Base-by-base conservation (phyloP, 495 filamentous ascomycete species). In the Apodospora peruviana region DNA sequence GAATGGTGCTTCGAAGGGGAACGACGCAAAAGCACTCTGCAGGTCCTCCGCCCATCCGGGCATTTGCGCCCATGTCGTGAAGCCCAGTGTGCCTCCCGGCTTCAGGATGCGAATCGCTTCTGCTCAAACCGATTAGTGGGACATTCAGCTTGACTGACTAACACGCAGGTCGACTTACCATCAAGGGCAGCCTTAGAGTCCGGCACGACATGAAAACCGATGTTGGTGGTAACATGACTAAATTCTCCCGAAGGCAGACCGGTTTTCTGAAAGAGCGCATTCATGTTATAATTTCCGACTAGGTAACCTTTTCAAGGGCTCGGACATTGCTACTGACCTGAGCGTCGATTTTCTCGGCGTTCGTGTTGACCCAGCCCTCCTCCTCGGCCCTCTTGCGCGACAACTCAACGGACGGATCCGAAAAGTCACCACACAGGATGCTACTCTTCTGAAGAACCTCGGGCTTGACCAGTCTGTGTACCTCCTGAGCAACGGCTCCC, bases 171-270 rank as follows among this genome's bases (percentile, higher is more conserved):
- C 9, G n/a, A 35, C 57, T 43, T 57, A 74, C 70, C 69, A 48
- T 60, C 54, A 2, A 70, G 43, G 1, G 67, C 71, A 1, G 57
- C 59, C 22, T 65, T 60, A 8, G 69, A 68, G 22, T 71, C 58
- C 1, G 69, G 67, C 29, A 72, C 59, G 11, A 72, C 51, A 40
- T 74, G 71, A 41, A 71, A 66, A 2, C 59, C 71, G 41, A 74
- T 66, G 41, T 69, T 70, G n/a, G 67, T 51, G 1, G 65, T 66
- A 3, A 71, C 57, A 47, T 74, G 68, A 7, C 62, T 66, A 52
- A 72, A 74, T 4, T 50, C 52, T 12, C 47, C 42, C 2, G 57
- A 47, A 2, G 51, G 35, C 7, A 74, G 58, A 0, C 47, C 58
- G 12, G 56, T 67, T 23, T 66, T 49, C 69, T 74, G 45, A 20